These are phyloP conservation scores for Fagus sylvatica DNA, from an alignment of 306 rosid species.

Conservation along the genomic window DNA sequence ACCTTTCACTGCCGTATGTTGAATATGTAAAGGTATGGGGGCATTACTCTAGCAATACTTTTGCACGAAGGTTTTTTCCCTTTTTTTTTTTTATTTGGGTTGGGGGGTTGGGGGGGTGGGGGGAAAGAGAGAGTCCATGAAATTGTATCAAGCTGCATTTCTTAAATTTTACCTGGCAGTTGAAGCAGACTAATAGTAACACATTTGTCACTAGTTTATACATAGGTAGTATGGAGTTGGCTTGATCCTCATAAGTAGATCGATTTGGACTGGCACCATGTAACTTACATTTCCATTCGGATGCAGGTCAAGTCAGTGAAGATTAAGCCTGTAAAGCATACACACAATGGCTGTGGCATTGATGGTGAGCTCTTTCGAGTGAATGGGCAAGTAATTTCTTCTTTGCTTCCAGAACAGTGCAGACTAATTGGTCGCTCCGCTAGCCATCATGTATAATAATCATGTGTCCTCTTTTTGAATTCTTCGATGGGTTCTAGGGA, in stretches of 20 bases:
- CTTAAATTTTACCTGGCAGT: constrained; percentile 18
- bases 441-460: constrained; percentile 46
- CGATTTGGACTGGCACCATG: constrained; percentile 20
- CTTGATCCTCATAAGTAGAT: constrained; percentile 11
- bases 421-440: constrained; percentile 85
- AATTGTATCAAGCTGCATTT: constrained; percentile 6
- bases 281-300: constrained; percentile 20
- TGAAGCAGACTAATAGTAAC: constrained; percentile 6
- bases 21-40: constrained; percentile 81
- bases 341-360: constrained; percentile 89
- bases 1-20: constrained; percentile 91
- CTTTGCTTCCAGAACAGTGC: constrained; percentile 97
- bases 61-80: background rate
- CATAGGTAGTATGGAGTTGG: background rate
- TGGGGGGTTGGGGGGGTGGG: background rate
- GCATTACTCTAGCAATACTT: constrained; percentile 1
- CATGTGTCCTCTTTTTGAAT: constrained; percentile 39
- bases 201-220: constrained; percentile 15
- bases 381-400: constrained; percentile 77
- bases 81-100: background rate
- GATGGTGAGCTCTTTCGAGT: constrained; percentile 97
- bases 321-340: constrained; percentile 85
- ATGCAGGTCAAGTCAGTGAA: constrained; percentile 90
- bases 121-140: background rate
- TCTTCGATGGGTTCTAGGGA: constrained; percentile 49